A percentile compares a stretch with the other conserved stretches of the same genome.
Conservation (phyloP, 257 asterid species). For the Linaria vulgaris region DNA sequence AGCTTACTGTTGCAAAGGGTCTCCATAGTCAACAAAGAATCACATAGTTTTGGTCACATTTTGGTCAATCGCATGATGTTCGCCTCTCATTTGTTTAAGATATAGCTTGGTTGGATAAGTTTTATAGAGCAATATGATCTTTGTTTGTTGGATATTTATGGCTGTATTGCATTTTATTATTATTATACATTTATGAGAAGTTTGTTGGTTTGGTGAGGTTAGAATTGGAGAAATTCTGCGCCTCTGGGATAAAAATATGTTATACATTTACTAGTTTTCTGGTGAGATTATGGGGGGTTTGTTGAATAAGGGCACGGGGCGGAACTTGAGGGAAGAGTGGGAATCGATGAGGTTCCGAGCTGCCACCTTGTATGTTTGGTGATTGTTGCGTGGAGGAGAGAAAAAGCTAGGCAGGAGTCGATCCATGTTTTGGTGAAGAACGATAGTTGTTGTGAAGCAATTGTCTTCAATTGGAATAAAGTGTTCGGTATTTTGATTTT, state of each 20-base stretch:
- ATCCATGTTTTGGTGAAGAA: background rate
- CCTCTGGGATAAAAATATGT: background rate
- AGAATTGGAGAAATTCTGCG: slow-evolving; percentile 4
- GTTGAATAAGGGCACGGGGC: background rate
- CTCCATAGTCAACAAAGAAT: no score
- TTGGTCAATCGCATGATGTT: no score
- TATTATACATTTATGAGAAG: no score
- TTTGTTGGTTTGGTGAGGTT: no score
- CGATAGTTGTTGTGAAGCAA: background rate
- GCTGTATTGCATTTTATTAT: no score
- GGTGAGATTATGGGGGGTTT: background rate
- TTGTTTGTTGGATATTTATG: no score
- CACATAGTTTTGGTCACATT: no score
- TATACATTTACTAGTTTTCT: background rate
- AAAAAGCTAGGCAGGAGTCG: background rate
- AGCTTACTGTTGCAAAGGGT: no score
- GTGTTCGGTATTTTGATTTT: background rate
- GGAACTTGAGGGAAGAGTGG: no score
- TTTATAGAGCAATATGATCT: no score
- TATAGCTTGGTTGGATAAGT: no score
- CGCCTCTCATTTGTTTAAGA: background rate
- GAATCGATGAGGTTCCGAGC: background rate
- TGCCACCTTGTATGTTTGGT: background rate
- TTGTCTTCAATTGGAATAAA: no score
- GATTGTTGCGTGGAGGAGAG: background rate